Evolutionary conservation across 352 stramenopile genomes (phyloP).

Genomic region (Globisporangium solare): DNA sequence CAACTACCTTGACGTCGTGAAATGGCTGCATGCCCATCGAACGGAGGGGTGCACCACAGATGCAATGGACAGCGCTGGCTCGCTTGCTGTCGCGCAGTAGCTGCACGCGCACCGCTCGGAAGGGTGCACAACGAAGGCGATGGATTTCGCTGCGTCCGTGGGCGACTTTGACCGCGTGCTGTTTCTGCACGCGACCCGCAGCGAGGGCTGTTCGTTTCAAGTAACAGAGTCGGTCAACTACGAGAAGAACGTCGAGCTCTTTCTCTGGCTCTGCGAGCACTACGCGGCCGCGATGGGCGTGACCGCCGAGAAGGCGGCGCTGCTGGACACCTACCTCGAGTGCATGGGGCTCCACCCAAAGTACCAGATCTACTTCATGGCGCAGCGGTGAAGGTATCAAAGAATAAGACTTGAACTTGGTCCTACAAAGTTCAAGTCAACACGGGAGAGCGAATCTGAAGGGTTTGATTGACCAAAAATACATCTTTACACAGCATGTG

Average conservation of each 20-base stretch:
- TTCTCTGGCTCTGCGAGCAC: slow-evolving; percentile 7
- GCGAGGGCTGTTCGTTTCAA: not conserved
- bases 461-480: no score
- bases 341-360: no score
- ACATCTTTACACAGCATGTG: no score
- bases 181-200: slow-evolving; percentile 4
- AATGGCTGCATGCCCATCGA: slow-evolving; percentile 12
- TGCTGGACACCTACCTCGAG: no score
- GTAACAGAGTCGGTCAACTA: not conserved
- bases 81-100: slow-evolving; percentile 3
- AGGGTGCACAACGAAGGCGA: slow-evolving; percentile 2
- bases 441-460: no score
- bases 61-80: slow-evolving; percentile 10
- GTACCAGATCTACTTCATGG: no score
- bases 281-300: not conserved
- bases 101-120: slow-evolving; percentile 1
- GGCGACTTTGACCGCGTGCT: slow-evolving; percentile 6
- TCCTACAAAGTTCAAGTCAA: no score
- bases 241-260: slow-evolving; percentile 4
- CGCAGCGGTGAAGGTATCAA: no score
- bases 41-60: slow-evolving; percentile 16
- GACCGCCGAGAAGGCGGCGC: no score
- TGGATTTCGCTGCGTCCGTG: not conserved
- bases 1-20: slow-evolving; percentile 2
- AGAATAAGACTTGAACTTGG: no score